These are phyloP conservation scores for Phaeosphaeriaceae sp. DNA, from an alignment of 2,329 filamentous ascomycete species.

Conservation along the genomic window DNA sequence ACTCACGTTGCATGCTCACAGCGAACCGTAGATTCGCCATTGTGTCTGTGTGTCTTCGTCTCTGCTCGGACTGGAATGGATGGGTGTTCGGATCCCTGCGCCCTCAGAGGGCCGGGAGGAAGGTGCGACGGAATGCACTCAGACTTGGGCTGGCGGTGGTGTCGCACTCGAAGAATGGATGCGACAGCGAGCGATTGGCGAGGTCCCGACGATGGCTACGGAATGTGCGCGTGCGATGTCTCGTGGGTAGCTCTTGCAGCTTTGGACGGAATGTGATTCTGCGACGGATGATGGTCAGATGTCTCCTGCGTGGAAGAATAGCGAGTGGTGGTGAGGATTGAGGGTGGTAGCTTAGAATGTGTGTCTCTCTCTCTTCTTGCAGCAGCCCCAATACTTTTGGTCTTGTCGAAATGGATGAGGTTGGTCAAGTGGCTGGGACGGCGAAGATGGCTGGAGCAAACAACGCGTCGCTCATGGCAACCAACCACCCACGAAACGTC, in stretches of 20 bases:
- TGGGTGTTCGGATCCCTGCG: slow-evolving; percentile 44
- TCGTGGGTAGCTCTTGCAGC: slow-evolving; percentile 35
- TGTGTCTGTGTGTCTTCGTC: slow-evolving; percentile 32
- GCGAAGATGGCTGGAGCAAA: slow-evolving; percentile 36
- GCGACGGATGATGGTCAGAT: slow-evolving; percentile 41
- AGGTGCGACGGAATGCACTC: slow-evolving; percentile 42
- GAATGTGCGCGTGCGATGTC: slow-evolving; percentile 25
- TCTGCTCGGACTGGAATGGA: slow-evolving; percentile 31
- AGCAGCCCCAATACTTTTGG: slow-evolving; percentile 42
- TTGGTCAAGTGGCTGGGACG: slow-evolving; percentile 42
- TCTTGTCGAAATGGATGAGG: slow-evolving; percentile 41
- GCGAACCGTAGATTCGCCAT: slow-evolving; percentile 60
- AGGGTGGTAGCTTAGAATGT: slow-evolving; percentile 44
- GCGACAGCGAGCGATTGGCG: slow-evolving; percentile 29
- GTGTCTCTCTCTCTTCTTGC: slow-evolving; percentile 33
- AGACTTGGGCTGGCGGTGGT: slow-evolving; percentile 21
- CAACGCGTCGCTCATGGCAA: slow-evolving; percentile 19
- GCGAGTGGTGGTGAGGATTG: slow-evolving; percentile 26
- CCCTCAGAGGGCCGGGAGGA: slow-evolving; percentile 51
- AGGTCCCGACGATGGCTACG: slow-evolving; percentile 28
- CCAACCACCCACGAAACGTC: slow-evolving; percentile 28
- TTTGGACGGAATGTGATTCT: slow-evolving; percentile 41
- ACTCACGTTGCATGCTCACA: slow-evolving; percentile 58
- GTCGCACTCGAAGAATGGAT: slow-evolving; percentile 21
- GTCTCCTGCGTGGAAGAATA: slow-evolving; percentile 26